A percentile compares a stretch with the other conserved stretches of the same genome.
Evolutionary conservation across 768 basidiomycete species (phyloP).

Genomic region (Tricholoma furcatifolium): DNA sequence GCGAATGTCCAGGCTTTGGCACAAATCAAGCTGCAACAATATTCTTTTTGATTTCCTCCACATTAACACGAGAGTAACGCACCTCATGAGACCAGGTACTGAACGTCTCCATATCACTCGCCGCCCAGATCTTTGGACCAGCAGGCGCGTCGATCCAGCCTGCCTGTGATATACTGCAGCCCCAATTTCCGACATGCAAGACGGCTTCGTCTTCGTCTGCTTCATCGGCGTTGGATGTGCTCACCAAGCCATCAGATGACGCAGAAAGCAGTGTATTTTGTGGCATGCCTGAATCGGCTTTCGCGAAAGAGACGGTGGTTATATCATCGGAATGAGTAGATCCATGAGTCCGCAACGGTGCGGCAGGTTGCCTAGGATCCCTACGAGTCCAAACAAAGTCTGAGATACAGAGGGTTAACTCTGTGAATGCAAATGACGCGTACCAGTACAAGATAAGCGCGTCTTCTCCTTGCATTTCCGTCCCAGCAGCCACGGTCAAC

Average conservation of each 20-base stretch:
- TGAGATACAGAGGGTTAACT: not conserved
- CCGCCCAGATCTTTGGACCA: slow-evolving; percentile 64
- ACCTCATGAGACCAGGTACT: slow-evolving; percentile 81
- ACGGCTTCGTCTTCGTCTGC: slow-evolving; percentile 87
- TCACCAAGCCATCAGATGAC: slow-evolving; percentile 83
- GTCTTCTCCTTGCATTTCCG: slow-evolving; percentile 78
- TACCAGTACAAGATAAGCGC: slow-evolving; percentile 86
- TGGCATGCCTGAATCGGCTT: slow-evolving; percentile 20
- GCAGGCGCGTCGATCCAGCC: slow-evolving; percentile 54
- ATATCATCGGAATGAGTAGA: slow-evolving; percentile 95
- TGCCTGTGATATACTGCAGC: slow-evolving; percentile 74
- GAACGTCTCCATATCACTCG: slow-evolving; percentile 95
- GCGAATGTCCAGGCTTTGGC: slow-evolving; percentile 61
- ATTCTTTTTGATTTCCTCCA: not conserved
- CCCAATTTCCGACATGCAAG: slow-evolving; percentile 82
- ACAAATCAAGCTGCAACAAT: slow-evolving; percentile 52
- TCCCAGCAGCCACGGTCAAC: slow-evolving; percentile 75
- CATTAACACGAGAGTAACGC: slow-evolving; percentile 4
- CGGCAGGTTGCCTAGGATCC: slow-evolving; percentile 80
- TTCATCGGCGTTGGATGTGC: slow-evolving; percentile 69
- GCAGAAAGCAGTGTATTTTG: slow-evolving; percentile 63
- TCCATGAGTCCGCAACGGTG: slow-evolving; percentile 70
- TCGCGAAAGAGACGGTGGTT: slow-evolving; percentile 64
- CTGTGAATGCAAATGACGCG: slow-evolving; percentile 3
- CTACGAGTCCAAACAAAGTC: slow-evolving; percentile 41